Evolutionary conservation across 768 basidiomycete genomes (phyloP).

Genomic region (Hygrophorus pudorinus): DNA sequence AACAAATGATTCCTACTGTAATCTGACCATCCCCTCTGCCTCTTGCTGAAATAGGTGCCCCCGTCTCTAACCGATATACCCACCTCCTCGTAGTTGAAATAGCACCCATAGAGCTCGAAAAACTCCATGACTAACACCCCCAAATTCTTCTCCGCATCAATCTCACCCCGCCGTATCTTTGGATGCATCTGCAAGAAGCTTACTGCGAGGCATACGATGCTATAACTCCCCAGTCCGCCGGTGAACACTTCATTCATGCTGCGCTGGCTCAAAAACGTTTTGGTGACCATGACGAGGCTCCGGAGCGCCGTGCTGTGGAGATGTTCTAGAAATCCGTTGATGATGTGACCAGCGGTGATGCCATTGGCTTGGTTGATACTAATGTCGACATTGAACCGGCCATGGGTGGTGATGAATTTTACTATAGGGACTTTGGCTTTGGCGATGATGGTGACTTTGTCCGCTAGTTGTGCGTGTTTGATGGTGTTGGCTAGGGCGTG

Average conservation of each 20-base stretch:
- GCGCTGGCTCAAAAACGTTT: constrained; percentile 81
- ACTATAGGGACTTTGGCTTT: constrained; percentile 95
- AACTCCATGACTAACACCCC: constrained; percentile 96
- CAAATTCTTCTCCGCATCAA: constrained; percentile 79
- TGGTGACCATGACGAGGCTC: constrained; percentile 78
- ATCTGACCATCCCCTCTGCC: constrained; percentile 72
- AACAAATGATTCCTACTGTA: constrained; percentile 46
- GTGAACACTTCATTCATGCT: constrained; percentile 98
- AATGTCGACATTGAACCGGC: constrained; percentile 84
- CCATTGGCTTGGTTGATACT: constrained; percentile 89
- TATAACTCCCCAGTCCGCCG: constrained; percentile 90
- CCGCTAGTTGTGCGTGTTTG: constrained; percentile 63
- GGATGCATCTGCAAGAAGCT: constrained; percentile 98
- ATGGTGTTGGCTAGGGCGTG: constrained; percentile 71
- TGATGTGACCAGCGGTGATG: constrained; percentile 63
- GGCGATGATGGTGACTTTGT: constrained; percentile 76
- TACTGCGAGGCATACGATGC: constrained; percentile 86
- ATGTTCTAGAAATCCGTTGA: constrained; percentile 69
- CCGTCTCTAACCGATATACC: constrained; percentile 85
- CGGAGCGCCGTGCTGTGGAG: constrained; percentile 56
- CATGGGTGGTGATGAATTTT: constrained; percentile 82
- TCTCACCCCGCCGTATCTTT: constrained; percentile 80
- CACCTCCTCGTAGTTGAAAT: constrained; percentile 85
- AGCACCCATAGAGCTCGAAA: constrained; percentile 88
- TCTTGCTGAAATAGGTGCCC: constrained; percentile 83